Percentiles rank a stretch among this genome's conserved stretches.
phyloP scores from a whole-genome alignment of 257 asterid species.

The Solanum lycopersicoides region DNA sequence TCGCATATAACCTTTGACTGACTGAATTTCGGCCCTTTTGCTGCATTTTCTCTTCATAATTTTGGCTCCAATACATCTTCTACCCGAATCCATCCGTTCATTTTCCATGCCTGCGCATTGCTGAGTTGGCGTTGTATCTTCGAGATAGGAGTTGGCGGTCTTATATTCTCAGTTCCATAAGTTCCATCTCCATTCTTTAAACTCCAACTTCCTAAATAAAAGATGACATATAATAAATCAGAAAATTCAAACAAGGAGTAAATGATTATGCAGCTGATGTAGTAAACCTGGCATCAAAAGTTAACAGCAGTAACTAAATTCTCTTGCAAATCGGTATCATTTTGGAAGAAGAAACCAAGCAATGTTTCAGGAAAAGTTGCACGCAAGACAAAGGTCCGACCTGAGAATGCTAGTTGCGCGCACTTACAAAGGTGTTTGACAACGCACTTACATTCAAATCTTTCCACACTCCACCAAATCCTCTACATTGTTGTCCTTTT shows the following conservation, averaged over 20 bases:
- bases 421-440: slow-evolving; percentile 59
- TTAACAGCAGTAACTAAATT: not conserved
- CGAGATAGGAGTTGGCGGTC: too few species aligned
- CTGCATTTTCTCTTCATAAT: too few species aligned
- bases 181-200: not conserved
- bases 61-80: too few species aligned
- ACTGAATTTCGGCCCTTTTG: too few species aligned
- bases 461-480: not conserved
- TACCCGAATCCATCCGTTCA: too few species aligned
- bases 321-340: not conserved
- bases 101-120: too few species aligned
- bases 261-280: not conserved
- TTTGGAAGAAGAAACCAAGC: not conserved
- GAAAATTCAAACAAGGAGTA: not conserved
- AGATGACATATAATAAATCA: not conserved
- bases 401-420: slow-evolving; percentile 68
- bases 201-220: not conserved
- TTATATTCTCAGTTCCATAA: too few species aligned
- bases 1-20: too few species aligned
- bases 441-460: slow-evolving; percentile 31
- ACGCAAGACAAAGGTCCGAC: slow-evolving; percentile 87
- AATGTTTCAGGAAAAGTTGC: slow-evolving; percentile 44
- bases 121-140: too few species aligned
- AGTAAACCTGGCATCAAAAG: not conserved
- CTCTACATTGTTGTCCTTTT: not conserved